Evolutionary conservation across 1,139 yeast genomes (phyloP).

Genomic region (Lodderomyces pseudojiufengensis): DNA sequence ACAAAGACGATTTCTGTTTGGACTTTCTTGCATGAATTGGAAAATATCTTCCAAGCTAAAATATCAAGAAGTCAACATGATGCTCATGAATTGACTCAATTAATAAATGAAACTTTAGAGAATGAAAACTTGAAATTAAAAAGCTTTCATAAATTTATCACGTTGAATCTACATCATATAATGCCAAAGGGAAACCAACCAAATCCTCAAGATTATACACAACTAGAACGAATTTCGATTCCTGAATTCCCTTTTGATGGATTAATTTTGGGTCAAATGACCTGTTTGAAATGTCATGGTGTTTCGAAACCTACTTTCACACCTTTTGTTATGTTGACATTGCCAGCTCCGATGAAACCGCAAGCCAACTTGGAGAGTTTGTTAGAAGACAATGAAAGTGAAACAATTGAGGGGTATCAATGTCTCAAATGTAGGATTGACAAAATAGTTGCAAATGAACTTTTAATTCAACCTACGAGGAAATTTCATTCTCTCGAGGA

Average conservation of each 20-base stretch:
- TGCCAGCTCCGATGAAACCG: slow-evolving; percentile 65
- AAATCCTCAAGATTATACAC: slow-evolving; percentile 14
- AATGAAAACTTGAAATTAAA: slow-evolving; percentile 52
- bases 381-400: slow-evolving; percentile 57
- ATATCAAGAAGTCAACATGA: slow-evolving; percentile 87
- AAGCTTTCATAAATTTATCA: slow-evolving; percentile 14
- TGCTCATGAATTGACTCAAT: slow-evolving; percentile 87
- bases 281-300: slow-evolving; percentile 64
- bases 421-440: slow-evolving; percentile 66
- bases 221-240: slow-evolving; percentile 26
- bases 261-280: slow-evolving; percentile 58
- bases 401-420: slow-evolving; percentile 75
- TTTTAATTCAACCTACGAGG: slow-evolving; percentile 13
- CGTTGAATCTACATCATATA: slow-evolving; percentile 28
- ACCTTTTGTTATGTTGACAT: slow-evolving; percentile 68
- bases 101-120: slow-evolving; percentile 74
- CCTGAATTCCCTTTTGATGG: slow-evolving; percentile 80
- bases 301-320: slow-evolving; percentile 58
- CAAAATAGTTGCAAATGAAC: slow-evolving; percentile 40
- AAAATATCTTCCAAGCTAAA: slow-evolving; percentile 69
- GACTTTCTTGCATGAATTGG: slow-evolving; percentile 72
- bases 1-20: slow-evolving; percentile 66
- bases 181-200: slow-evolving; percentile 12
- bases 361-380: slow-evolving; percentile 50
- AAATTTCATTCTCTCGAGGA: slow-evolving; percentile 16